Evolutionary conservation across 768 basidiomycete genomes (phyloP), one percentile per base, ranked within the genome.

Genomic region (Mrakia blollopis): DNA sequence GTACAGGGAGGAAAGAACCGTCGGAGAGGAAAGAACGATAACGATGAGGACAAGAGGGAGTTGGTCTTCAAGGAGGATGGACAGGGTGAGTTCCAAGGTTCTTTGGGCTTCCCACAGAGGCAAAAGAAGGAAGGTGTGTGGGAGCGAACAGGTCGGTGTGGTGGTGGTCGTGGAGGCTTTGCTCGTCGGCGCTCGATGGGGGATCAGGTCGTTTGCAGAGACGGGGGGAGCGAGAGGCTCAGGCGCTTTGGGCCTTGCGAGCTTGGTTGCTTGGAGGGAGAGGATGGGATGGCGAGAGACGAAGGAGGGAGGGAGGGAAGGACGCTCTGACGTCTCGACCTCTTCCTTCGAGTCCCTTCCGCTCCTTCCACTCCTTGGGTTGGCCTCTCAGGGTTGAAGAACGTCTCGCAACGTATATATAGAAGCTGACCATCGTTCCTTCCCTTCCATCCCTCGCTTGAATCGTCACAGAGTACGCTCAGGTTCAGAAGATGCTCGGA

Each of bases 11-110:
- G 96, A 79, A 98, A 99, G 88, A 99, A 98, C 87, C 89, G 96
- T 86, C 89, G 97, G 89, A 89, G 97, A 86, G 97, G 97, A 88
- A 99, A 99, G 89, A 98, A 98, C 86, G 96, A 99, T 87, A 97
- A 96, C 86, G 97, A 98, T 75, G 92, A 93, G 81, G 93, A 97
- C 86, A 98, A 98, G 88, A 92, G 97, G 81, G 97, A 99, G 84
- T 89, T 98, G 75, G 94, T 98, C 57, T 98, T 98, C 88, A 91
- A 92, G 81, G 96, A 98, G 84, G 97, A 98, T 82, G 96, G 96
- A 10, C 97, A 99, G 85, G 86, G 87, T 87, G 61, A 75, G 85
- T 83, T 14, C 30, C 13, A 23, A 25, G 25, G 0, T 25, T 63
- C 68, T 21, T 30, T 35, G 28, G 18, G 28, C 18, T 25, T 47